Base-by-base conservation (phyloP, 108 stramenopile genomes). In the Cyclostephanos tholiformis region DNA sequence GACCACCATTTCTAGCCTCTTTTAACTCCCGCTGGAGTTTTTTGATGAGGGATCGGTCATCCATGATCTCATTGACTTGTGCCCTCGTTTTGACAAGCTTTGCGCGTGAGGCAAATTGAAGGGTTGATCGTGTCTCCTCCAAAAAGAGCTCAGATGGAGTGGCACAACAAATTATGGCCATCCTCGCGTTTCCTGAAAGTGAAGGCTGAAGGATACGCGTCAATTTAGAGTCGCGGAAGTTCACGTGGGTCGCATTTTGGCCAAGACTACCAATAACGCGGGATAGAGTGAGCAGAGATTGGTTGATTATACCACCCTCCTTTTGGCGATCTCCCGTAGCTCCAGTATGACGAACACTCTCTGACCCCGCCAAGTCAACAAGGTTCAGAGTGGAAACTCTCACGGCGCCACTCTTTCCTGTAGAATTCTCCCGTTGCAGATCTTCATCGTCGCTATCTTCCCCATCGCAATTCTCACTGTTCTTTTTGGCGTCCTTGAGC, bases 251-350 rank as follows among this genome's bases (percentile, higher is more conserved):
- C 14, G 67, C 77, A 51, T 86, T 76, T 63, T 96, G 86, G 25
- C 99, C 98, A 12, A 99, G 95, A 27, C 96, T 96, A 20, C 85
- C 84, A 75, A 99, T 99, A n/a, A 99, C 99, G 67, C 98, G 97
- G 32, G 98, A 98, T 25, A 99, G 87, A 6, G 98, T 97, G 59
- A 98, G 85, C 17, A 99, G 91, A 77, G 95, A 97, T 55, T 89
- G 84, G 67, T 99, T 99, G 86, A 99, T 99, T 74, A 97, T 96
- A 32, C 96, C 98, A 23, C 98, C 98, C 71, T 99, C 99, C 85
- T 97, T 97, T 71, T 93, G 96, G 39, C 98, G 89, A 32, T 94
- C 90, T 11, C 99, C 99, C 29, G 95, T 95, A 3, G 97, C 97
- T 17, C 94, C 92, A 10, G 96, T 97, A 65, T 90, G 93, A 13